Base-by-base conservation (phyloP, 192 early-diverging fungal species). In the Entomortierella parvispora region DNA sequence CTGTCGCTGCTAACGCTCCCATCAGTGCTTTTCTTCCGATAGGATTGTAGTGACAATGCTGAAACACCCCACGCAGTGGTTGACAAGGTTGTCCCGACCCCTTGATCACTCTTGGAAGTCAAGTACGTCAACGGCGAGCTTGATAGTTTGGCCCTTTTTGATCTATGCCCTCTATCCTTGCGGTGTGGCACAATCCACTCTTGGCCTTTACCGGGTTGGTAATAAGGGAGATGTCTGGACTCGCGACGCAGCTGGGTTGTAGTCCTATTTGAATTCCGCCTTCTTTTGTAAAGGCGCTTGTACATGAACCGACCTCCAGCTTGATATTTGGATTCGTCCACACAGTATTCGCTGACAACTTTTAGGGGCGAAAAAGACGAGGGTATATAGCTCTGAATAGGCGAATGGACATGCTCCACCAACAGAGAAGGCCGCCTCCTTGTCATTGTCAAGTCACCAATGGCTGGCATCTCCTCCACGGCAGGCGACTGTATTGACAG, bases 291-390 rank as follows among this genome's bases (percentile, higher is more conserved):
- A 26, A 77, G 60, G 2, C 74, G 65, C 18, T 50, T 57, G 29
- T 77, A 77, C 10, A 63, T 60, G 44, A 58, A 77, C 26, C 66
- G 58, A 15, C 74, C 74, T 1, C 74, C 74, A 2, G 54, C 59
- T 40, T 68, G 60, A 48, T 77, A 77, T 68, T 77, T 77, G 20
- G 74, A 68, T 20, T 64, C 74, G 32, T 77, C 65, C 18, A 77
- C 74, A 58, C 68, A 58, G 42, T 58, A 63, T 23, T 62, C 74
- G 15, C 74, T 65, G 12, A 68, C 31, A 55, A 77, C 62, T 25
- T 68, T 77, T 4, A 77, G 65, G 1, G 74, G 74, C 8, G 74
- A 67, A 58, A 77, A 77, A 9, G 63, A 63, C 48, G 74, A 68
- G 59, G 74, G 74, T 57, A 77, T 77, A 58, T 49, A 77, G 61